Evolutionary conservation across 2,329 filamentous ascomycete genomes (phyloP), one percentile per base, ranked within the genome.

Genomic region (Sporothrix luriei): DNA sequence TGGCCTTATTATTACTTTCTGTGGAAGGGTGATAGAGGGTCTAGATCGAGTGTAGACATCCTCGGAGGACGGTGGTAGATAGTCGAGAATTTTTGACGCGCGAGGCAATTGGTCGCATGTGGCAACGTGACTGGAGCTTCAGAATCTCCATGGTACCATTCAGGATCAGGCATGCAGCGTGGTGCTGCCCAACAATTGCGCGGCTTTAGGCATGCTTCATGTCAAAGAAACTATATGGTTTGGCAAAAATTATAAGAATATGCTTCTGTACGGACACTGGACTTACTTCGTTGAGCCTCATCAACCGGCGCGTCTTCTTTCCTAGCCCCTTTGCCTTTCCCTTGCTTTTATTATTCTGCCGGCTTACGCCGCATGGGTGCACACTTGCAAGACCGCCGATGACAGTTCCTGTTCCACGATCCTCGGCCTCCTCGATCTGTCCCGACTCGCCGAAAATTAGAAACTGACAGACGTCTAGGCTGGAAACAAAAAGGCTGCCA

Each of bases 161-260:
- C 26, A 26, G 14, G 21, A 24, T 24, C 51, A 54, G 24, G 24
- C 24, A 29, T 54, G 14, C 24, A 26, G 11, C 13, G 26, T 24
- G 51, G 14, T 33, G 51, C 51, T 54, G 51, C 51, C 24, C 24
- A 54, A 54, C 24, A 54, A 54, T 26, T 54, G 51, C 51, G 24
- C 51, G 21, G 51, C 6, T 29, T 10, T 13, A 46, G n/a, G n/a
- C 13, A 14, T 13, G 16, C 43, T 16, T 13, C 13, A 4, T 46
- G 13, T 46, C 11, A 46, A 46, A 46, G 43, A 16, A 33, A 33
- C 43, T 14, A 14, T 43, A 43, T 33, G 29, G 29, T 33, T 33
- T 33, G 40, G 40, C 2, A 46, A 46, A 46, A 14, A 46, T 19
- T 16, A 54, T 26, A 54, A 54, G 11, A 54, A 24, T 24, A 26